Base-by-base conservation (phyloP, 768 basidiomycete species). In the Termitomyces sp. region DNA sequence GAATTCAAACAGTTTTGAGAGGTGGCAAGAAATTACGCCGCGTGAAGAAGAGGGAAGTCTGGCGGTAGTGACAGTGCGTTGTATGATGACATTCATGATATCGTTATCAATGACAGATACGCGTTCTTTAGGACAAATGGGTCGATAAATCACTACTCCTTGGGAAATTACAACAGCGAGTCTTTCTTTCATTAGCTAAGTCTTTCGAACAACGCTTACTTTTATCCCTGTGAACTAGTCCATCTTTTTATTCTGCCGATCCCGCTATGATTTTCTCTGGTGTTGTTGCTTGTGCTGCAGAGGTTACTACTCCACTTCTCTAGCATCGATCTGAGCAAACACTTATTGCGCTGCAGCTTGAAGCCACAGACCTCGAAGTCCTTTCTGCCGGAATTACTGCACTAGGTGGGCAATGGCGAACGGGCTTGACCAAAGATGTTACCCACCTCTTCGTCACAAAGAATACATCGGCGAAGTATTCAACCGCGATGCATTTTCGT, bases 181-280 rank as follows among this genome's bases (percentile, higher is more conserved):
- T 71, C 35, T 38, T 54, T 37, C 41, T 51, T 15, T 40, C 60
- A 23, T 47, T 41, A 4, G 37, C 43, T 19, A 41, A 14, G 50
- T 5, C 15, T 10, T 28, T 23, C 19, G 26, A 54, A n/a, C 3
- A 45, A 41, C 23, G 10, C 30, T 54, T 14, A 31, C 8, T 49
- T 53, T 14, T 55, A 55, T 19, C 12, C 62, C 37, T 41, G 26
- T 57, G 37, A 57, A 23, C 21, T 30, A 85, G 83, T 23, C 66
- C 83, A 6, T 68, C 79, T 26, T 82, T 75, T 65, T 94, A 85
- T 72, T 94, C 92, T 2, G 76, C 90, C 2, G 85, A 93, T 67
- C 89, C 89, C 0, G 68, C 78, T 0, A 82, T 84, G 76, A 78
- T 94, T 48, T 95, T 96, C 72, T 94, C 92, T 7, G 90, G 90